phyloP scores from a whole-genome alignment of 202 grass and related monocot species.

The Setaria italica region DNA sequence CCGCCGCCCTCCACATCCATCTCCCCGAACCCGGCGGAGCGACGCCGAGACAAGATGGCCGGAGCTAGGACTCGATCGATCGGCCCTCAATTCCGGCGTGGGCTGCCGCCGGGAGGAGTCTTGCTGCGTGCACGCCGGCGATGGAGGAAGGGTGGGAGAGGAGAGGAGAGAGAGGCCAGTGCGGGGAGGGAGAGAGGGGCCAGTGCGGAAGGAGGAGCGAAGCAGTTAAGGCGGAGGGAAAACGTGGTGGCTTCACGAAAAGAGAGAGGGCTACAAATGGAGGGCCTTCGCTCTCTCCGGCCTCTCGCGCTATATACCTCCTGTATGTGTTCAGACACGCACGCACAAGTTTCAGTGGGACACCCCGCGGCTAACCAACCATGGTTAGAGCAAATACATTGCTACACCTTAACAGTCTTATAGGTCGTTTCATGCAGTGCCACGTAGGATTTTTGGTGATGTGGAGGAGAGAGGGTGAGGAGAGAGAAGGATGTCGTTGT shows the following conservation, averaged over 20 bases:
- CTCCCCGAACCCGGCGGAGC: not conserved
- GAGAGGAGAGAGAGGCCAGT: not conserved
- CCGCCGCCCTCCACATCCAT: constrained; percentile 51
- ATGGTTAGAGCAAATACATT: not conserved
- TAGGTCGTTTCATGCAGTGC: too few relatives aligned
- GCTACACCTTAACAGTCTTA: too few relatives aligned
- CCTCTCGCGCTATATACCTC: not conserved
- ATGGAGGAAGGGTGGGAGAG: not conserved
- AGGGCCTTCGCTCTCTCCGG: not conserved
- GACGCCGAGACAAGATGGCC: not conserved
- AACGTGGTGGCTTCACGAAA: constrained; percentile 69
- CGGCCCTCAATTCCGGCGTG: not conserved
- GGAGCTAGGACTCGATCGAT: not conserved
- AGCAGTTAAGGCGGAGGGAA: constrained; percentile 61
- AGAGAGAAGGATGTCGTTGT: too few relatives aligned
- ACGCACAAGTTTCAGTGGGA: not conserved
- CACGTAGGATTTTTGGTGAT: too few relatives aligned
- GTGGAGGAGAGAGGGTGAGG: too few relatives aligned
- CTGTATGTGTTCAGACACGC: not conserved
- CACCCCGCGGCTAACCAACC: constrained; percentile 21
- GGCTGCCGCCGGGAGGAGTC: not conserved
- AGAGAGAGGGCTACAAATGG: constrained; percentile 56
- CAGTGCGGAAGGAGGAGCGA: constrained; percentile 41
- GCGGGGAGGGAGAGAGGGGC: not conserved
- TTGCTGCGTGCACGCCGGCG: constrained; percentile 13